Evolutionary conservation across 2,329 filamentous ascomycete species (phyloP), one percentile per base, ranked within the genome.

Genomic region (Talaromyces marneffei): DNA sequence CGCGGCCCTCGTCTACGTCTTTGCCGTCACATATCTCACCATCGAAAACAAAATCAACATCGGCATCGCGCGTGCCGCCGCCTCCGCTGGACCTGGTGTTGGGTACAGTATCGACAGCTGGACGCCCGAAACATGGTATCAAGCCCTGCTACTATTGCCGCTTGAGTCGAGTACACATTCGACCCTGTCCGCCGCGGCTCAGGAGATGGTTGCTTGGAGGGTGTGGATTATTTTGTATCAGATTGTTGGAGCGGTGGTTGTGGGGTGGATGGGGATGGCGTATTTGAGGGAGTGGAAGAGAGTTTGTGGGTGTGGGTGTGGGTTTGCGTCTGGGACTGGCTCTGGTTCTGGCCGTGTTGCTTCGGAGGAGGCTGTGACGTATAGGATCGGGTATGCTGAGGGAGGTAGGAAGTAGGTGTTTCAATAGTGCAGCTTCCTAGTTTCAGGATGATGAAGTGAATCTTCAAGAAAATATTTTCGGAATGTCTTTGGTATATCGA

Each of bases 41-140:
- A 16, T 35, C 1, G 27, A 27, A 2, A 61, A 58, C n/a, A 29
- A 18, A 31, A 61, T 61, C 60, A 16, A 58, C 54, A 53, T 42
- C 37, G 44, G 40, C 4, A 1, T 25, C 18, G 60, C 54, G 14
- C 53, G 27, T 16, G n/a, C 29, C 4, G 4, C 12, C 14, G 10
- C 48, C 10, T n/a, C 16, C 29, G 9, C 27, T 10, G 29, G 10
- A 14, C 48, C 8, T 33, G 29, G 5, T 27, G 50, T 4, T 23
- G 27, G 3, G n/a, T 61, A 57, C 20, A 33, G 16, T 7, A 61
- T 61, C 35, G 60, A 61, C 20, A 61, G 44, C 31, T 61, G 60
- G 60, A 61, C 46, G 27, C 54, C 60, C 3, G 60, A 61, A 7
- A 61, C 60, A 25, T 53, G 60, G 60, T 61, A 61, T 25, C 42